Evolutionary conservation across 805 yeast species (phyloP).

Genomic region (Lipomyces japonicus): DNA sequence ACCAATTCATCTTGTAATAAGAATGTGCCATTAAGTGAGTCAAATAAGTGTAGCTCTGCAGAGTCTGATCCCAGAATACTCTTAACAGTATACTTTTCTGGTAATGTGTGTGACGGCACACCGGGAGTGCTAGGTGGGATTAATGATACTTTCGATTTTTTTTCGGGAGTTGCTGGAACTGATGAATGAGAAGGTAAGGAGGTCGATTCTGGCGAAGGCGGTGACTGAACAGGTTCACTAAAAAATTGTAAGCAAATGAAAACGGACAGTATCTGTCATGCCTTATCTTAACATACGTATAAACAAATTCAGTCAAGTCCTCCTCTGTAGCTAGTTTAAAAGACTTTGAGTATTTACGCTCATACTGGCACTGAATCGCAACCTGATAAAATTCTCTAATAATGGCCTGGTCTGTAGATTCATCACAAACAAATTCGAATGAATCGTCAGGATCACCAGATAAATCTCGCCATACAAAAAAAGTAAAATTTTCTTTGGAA

Average conservation of each 20-base stretch:
- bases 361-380: conserved; percentile 68
- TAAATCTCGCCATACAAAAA: conserved; percentile 74
- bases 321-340: conserved; percentile 41
- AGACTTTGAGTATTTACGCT: conserved; percentile 58
- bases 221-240: conserved; percentile 9
- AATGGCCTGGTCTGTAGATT: conserved; percentile 44
- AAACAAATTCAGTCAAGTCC: conserved; percentile 54
- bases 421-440: conserved; percentile 74
- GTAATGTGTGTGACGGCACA: conserved; percentile 2
- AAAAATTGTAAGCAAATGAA: not conserved
- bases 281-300: conserved; percentile 14
- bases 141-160: not conserved
- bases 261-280: too few relatives aligned
- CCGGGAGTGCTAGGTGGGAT: conserved; percentile 24
- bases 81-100: conserved; percentile 4
- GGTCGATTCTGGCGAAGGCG: conserved; percentile 23
- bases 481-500: conserved; percentile 51
- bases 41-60: conserved; percentile 56
- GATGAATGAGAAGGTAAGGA: conserved; percentile 1
- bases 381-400: conserved; percentile 61
- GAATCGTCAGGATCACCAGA: conserved; percentile 84
- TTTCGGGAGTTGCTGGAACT: conserved; percentile 19
- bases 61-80: conserved; percentile 20
- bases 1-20: conserved; percentile 41
- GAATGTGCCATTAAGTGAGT: conserved; percentile 50